Conservation (phyloP, 108 stramenopile genomes). For the Cylindrotheca fusiformis region DNA sequence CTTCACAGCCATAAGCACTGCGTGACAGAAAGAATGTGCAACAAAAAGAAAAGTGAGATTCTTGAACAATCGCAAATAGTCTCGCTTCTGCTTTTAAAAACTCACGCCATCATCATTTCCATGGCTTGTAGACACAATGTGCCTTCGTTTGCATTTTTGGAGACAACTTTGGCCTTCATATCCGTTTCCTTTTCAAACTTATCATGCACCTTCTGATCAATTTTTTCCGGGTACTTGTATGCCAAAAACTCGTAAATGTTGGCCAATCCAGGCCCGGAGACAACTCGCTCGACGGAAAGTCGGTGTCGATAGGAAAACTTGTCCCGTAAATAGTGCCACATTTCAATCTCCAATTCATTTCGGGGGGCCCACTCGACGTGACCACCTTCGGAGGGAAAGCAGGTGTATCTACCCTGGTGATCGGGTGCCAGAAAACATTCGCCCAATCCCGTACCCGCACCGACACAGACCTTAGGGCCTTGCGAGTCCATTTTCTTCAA, state of each 20-base stretch:
- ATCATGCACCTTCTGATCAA: conserved; percentile 61
- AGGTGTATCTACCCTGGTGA: conserved; percentile 63
- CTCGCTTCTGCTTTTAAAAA: conserved; percentile 1
- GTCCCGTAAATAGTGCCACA: conserved; percentile 58
- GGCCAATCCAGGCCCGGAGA: conserved; percentile 91
- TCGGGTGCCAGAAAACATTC: conserved; percentile 87
- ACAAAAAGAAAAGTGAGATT: background rate
- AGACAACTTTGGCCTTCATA: conserved; percentile 70
- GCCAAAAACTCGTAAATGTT: conserved; percentile 96
- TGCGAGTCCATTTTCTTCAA: conserved; percentile 40
- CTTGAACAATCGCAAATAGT: background rate
- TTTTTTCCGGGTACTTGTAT: conserved; percentile 66
- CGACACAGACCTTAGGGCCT: conserved; percentile 91
- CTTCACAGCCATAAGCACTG: conserved; percentile 90
- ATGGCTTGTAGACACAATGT: conserved; percentile 50
- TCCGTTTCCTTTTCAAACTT: conserved; percentile 68
- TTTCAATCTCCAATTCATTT: conserved; percentile 68
- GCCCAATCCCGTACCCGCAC: conserved; percentile 97
- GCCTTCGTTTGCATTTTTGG: conserved; percentile 39
- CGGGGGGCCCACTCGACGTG: conserved; percentile 94
- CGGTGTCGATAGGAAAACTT: conserved; percentile 66
- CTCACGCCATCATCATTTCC: conserved; percentile 55
- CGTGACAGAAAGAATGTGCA: background rate
- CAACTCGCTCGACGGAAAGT: conserved; percentile 94
- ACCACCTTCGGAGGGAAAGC: conserved; percentile 95